These are phyloP conservation scores for Phytophthora gonapodyides DNA, from an alignment of 352 stramenopile genomes.

Conservation along the genomic window DNA sequence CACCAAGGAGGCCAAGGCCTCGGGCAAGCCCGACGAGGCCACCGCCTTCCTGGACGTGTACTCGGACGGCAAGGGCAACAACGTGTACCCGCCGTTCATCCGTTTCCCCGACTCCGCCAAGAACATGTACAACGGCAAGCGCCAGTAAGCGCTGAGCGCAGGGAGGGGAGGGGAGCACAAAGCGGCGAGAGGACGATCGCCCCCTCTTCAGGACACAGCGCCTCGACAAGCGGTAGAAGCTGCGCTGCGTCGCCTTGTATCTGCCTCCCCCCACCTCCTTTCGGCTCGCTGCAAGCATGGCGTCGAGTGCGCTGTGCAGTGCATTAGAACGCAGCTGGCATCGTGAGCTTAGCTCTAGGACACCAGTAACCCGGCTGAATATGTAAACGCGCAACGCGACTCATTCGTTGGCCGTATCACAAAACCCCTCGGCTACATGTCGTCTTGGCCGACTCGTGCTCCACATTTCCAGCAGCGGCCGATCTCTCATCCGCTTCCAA, in stretches of 20 bases:
- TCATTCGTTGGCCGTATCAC: conserved; percentile 16
- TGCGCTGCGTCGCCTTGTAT: conserved; percentile 27
- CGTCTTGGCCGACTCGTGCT: background rate
- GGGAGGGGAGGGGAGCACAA: conserved; percentile 9
- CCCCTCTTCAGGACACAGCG: conserved; percentile 31
- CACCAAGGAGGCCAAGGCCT: conserved; percentile 92
- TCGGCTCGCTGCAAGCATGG: conserved; percentile 27
- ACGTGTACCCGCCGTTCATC: conserved; percentile 96
- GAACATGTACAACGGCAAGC: conserved; percentile 91
- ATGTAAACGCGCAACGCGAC: conserved; percentile 36
- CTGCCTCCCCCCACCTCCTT: conserved; percentile 18
- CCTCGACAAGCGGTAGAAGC: conserved; percentile 42
- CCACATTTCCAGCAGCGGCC: background rate
- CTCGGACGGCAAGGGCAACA: conserved; percentile 85
- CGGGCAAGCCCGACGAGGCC: conserved; percentile 51
- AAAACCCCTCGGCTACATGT: background rate
- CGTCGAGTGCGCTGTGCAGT: conserved; percentile 27
- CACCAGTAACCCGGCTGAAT: conserved; percentile 36
- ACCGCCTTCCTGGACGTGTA: conserved; percentile 90
- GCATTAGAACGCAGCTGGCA: conserved; percentile 27
- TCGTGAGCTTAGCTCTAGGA: conserved; percentile 37
- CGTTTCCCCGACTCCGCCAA: conserved; percentile 97
- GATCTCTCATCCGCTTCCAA: conserved; percentile 1
- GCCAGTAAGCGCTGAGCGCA: conserved; percentile 29
- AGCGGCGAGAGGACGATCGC: conserved; percentile 26